Evolutionary conservation across 257 asterid genomes (phyloP), one percentile per base, ranked within the genome.

Genomic region (Petunia secreta): DNA sequence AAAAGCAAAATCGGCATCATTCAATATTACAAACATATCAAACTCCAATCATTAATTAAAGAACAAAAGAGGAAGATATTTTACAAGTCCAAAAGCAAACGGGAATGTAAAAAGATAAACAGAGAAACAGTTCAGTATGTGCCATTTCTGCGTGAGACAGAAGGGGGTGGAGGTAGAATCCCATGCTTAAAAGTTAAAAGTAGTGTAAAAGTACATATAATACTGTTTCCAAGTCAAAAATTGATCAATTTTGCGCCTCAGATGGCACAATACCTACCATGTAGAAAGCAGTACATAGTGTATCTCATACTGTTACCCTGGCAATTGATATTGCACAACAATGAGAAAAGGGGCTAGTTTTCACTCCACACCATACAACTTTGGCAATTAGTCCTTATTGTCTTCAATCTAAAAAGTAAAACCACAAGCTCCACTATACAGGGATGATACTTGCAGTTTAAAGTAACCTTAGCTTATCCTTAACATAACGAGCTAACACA

Each of bases 21-120:
- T 71, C 77, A 71, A 50, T 13, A 71, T 46, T 10, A 71, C 60
- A 11, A 71, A 48, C 77, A 69, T 58, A 48, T 34, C 60, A 10
- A 0, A 50, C 60, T 48, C 41, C 62, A 71, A 71, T 71, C 62
- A 48, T 14, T 71, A 48, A 44, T 59, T 48, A 50, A 67, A n/a
- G 55, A 43, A 14, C 54, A 67, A 67, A 43, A 46, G 59, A 69
- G 57, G 7, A 25, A 46, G 77, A 44, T 44, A 16, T 71, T 15
- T 48, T 71, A 50, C 44, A 59, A 2, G n/a, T 41, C 44, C 8
- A 71, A 48, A 48, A 48, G 58, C 39, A 5, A 71, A 50, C 44
- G 77, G 44, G 16, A 53, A 50, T 1, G 5, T 2, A 2, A 11
- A 5, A 48, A 71, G 50, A 13, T 13, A 48, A 50, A 5, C 50